Base-by-base conservation (phyloP, 352 stramenopile genomes). In the Phytophthora palmivora region DNA sequence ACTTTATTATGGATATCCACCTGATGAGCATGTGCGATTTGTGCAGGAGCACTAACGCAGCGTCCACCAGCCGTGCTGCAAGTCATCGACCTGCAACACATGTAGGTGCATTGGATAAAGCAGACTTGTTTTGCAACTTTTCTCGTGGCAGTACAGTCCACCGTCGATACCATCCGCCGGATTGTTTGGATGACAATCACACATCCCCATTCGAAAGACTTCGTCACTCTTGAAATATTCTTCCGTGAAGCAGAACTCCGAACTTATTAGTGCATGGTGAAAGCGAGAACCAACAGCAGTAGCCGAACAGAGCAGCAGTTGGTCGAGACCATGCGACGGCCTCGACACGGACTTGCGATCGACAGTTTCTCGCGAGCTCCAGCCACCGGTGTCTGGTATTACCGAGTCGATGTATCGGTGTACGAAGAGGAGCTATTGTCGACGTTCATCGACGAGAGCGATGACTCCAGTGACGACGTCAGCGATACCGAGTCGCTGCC, bases 311-410 rank as follows among this genome's bases (percentile, higher is more conserved):
- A 58, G 42, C 45, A 64, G 42, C 30, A 56, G 42, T 14, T 39
- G 42, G 37, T 32, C n/a, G 26, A 67, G 43, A 34, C 33, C 38
- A 48, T 46, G n/a, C 43, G 49, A 42, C 48, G 54, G 32, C 46
- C 32, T 44, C 72, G 58, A 37, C 77, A 77, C 9, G 44, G 43
- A 6, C 67, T 89, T 11, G 70, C 58, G 55, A 77, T 89, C 57
- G 70, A 81, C 33, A 68, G 76, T 39, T 86, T 82, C 78, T 72
- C 78, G 34, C 69, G 72, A 21, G 72, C 67, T 9, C 49, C 76
- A 32, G 44, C 42, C 44, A 78, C 74, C 0, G 72, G 82, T 50
- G 76, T 91, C 12, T 91, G 78, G 76, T 91, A 84, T 59, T 91
- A 89, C 57, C 82, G 77, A 45, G 74, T 91, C 19, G 79, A 89